Evolutionary conservation across 2,329 filamentous ascomycete genomes (phyloP), one percentile per base, ranked within the genome.

Genomic region (Botrytis fabae): DNA sequence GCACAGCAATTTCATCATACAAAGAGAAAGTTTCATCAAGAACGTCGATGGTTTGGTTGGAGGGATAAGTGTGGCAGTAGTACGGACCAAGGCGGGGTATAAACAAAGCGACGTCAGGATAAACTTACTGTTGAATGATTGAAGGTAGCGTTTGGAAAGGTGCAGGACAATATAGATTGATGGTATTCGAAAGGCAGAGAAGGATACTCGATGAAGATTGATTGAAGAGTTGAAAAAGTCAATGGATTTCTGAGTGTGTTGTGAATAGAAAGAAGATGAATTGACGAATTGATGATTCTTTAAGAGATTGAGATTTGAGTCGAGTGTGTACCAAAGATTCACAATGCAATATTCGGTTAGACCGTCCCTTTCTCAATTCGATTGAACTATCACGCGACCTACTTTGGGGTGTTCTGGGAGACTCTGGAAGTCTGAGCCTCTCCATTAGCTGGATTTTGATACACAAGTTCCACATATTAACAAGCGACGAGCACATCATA

Each of bases 1-100:
- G 38, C 28, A 5, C 20, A 61, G 40, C 40, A 48, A 46, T 64
- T n/a, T 54, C 40, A 32, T 20, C 44, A 59, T 51, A 25, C 35
- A 71, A 73, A 74, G 73, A 73, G 64, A 64, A 59, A 61, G 68
- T 8, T 46, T 32, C 61, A 25, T 64, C 61, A 10, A 32, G 40
- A 6, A 18, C 25, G 25, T 68, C n/a, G 35, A 68, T 10, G 25
- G 9, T 38, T 57, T 57, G 38, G 35, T 25, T 57, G 46, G 73
- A 73, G 75, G 75, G 75, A 75, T 76, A 76, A 75, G 68, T 35
- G 35, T 25, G 14, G 38, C 18, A 18, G 63, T 38, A 38, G 25
- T 57, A 68, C 48, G 7, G 14, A 57, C 14, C 2, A 60, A 72
- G 70, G 70, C 70, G 70, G 70, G 70, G 70, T 57, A 60, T 72